A percentile compares a stretch with the other conserved stretches of the same genome.
phyloP scores from a whole-genome alignment of 257 asterid species.

The Solanum paucissectum region DNA sequence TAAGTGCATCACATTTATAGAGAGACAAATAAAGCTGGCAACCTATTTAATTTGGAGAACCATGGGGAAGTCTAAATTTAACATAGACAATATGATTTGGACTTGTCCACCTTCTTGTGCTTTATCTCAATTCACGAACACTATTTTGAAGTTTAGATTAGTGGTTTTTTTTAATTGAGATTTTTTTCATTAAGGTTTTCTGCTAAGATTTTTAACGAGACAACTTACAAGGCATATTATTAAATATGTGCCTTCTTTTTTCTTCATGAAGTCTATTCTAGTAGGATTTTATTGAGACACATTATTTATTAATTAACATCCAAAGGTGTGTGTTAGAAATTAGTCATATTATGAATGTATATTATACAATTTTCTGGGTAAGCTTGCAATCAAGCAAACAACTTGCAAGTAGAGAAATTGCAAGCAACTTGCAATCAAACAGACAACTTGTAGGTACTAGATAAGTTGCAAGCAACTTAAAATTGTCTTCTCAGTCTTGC shows the following conservation, averaged over 20 bases:
- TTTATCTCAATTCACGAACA: neutral
- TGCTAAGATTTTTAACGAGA: neutral
- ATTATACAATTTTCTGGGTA: neutral
- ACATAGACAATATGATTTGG: neutral
- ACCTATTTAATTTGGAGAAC: neutral
- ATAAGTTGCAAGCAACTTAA: neutral
- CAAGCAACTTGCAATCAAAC: neutral
- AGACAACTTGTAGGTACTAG: neutral
- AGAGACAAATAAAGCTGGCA: neutral
- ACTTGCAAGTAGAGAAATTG: neutral
- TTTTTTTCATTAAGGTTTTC: neutral
- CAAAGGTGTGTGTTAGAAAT: neutral
- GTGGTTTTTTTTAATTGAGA: neutral
- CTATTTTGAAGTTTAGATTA: neutral
- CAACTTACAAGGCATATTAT: neutral
- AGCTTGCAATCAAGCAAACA: neutral
- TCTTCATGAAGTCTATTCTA: neutral
- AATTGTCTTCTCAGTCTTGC: neutral
- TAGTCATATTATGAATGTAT: neutral
- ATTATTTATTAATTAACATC: neutral
- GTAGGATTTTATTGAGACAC: neutral
- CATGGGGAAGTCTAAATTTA: neutral
- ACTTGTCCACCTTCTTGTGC: neutral
- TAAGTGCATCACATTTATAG: neutral
- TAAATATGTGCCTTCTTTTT: neutral